Evolutionary conservation across 306 rosid genomes (phyloP).

Genomic region (Quercus alba): DNA sequence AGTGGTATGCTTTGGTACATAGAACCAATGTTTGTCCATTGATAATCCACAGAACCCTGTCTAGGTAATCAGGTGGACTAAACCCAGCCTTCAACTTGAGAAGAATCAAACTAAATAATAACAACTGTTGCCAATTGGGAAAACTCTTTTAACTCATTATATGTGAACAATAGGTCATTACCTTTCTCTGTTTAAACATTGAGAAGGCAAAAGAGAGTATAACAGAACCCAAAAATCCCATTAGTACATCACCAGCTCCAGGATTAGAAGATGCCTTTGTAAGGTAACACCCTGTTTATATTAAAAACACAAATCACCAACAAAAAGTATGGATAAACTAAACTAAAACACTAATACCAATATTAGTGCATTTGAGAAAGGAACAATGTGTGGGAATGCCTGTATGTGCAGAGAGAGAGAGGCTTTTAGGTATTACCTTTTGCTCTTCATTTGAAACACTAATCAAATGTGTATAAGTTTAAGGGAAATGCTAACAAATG

Average conservation of each 20-base stretch:
- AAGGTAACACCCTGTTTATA: slow-evolving; percentile 66
- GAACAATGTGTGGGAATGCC: neutral
- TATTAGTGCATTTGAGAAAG: neutral
- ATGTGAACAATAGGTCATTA: slow-evolving; percentile 26
- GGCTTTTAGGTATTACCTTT: neutral
- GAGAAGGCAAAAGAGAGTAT: slow-evolving; percentile 98
- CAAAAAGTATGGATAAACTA: neutral
- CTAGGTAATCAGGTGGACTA: neutral
- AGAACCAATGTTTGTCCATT: neutral
- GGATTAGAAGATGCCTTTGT: slow-evolving; percentile 80
- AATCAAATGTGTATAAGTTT: neutral
- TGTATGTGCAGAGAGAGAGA: neutral
- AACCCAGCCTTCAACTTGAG: neutral
- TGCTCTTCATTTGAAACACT: neutral
- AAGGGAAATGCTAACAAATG: too few species aligned
- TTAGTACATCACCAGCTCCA: slow-evolving; percentile 93
- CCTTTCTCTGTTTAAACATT: slow-evolving; percentile 97
- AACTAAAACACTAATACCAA: neutral
- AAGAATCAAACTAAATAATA: neutral
- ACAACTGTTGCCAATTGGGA: neutral
- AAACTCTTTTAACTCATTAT: neutral
- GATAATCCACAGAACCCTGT: neutral
- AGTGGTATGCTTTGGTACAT: neutral
- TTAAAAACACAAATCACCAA: slow-evolving; percentile 14
- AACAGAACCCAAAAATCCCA: slow-evolving; percentile 96